Conservation (phyloP, 1,284 basidiomycete genomes). For the Malassezia sympodialis region DNA sequence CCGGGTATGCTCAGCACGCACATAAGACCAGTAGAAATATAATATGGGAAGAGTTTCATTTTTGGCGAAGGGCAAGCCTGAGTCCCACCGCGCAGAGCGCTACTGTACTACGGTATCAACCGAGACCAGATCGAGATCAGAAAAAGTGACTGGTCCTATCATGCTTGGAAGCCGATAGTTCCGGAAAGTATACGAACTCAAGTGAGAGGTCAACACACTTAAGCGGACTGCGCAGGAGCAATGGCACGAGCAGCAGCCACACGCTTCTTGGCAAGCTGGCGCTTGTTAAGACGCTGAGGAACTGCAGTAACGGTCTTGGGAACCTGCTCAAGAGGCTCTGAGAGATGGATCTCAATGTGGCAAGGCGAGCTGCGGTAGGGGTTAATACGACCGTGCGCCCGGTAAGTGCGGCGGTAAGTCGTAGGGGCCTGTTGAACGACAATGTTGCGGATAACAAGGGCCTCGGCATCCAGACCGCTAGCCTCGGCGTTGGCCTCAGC, state of each 20-base stretch:
- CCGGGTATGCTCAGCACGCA: neutral
- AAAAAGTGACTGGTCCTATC: neutral
- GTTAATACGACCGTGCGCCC: slow-evolving; percentile 79
- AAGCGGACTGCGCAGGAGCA: slow-evolving; percentile 12
- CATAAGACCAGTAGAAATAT: neutral
- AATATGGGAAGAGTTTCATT: slow-evolving; percentile 1
- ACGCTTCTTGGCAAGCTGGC: slow-evolving; percentile 44
- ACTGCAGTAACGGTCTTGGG: slow-evolving; percentile 37
- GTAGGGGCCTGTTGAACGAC: slow-evolving; percentile 99
- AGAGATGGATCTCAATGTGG: slow-evolving; percentile 66
- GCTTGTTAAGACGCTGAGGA: slow-evolving; percentile 39
- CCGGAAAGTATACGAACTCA: neutral
- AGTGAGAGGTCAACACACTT: slow-evolving; percentile 2
- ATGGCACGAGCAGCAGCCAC: slow-evolving; percentile 31
- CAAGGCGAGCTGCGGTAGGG: slow-evolving; percentile 70
- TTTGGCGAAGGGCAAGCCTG: slow-evolving; percentile 1
- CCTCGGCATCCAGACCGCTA: slow-evolving; percentile 87
- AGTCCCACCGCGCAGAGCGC: slow-evolving; percentile 8
- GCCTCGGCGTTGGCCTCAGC: slow-evolving; percentile 98
- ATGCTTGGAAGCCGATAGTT: neutral
- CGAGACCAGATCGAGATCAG: slow-evolving; percentile 4
- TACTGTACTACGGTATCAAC: slow-evolving; percentile 18
- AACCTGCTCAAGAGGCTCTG: slow-evolving; percentile 41
- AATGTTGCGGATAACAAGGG: slow-evolving; percentile 90
- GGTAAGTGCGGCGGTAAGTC: slow-evolving; percentile 99